phyloP scores from a whole-genome alignment of 192 early-diverging fungal species.

The Chytriomyces confervae region DNA sequence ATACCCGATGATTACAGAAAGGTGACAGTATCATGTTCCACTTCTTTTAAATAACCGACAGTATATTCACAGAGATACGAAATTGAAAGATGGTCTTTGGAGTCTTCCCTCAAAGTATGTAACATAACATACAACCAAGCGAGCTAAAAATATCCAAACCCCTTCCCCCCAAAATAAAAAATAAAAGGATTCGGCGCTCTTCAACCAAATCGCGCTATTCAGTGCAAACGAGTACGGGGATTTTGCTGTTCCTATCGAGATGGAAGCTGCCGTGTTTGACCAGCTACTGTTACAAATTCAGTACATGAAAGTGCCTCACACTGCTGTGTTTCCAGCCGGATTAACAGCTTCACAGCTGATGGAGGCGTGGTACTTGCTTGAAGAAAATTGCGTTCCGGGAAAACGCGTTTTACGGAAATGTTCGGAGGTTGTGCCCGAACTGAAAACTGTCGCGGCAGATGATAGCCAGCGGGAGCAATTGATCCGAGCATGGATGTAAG shows the following conservation, averaged over 20 bases:
- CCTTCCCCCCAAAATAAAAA: not conserved
- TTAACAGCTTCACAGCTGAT: not conserved
- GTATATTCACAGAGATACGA: not conserved
- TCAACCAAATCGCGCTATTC: constrained; percentile 31
- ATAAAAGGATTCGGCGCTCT: constrained; percentile 14
- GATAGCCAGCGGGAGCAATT: no score
- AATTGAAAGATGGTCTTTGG: constrained; percentile 14
- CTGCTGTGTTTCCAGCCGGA: not conserved
- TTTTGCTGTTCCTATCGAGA: constrained; percentile 12
- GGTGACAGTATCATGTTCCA: not conserved
- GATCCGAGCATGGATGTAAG: constrained; percentile 3
- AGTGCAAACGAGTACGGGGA: constrained; percentile 10
- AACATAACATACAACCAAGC: not conserved
- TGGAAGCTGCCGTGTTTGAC: constrained; percentile 24
- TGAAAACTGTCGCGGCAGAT: not conserved
- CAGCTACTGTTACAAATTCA: constrained; percentile 5
- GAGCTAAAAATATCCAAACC: no score
- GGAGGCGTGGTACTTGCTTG: constrained; percentile 25
- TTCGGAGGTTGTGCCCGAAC: constrained; percentile 1
- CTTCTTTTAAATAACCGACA: not conserved
- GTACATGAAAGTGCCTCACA: not conserved
- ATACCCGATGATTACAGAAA: not conserved
- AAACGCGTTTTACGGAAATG: constrained; percentile 1
- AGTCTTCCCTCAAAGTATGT: constrained; percentile 5
- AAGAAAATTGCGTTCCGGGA: constrained; percentile 20